Conservation (phyloP, 2,329 filamentous ascomycete genomes). For the Talaromyces sp. region DNA sequence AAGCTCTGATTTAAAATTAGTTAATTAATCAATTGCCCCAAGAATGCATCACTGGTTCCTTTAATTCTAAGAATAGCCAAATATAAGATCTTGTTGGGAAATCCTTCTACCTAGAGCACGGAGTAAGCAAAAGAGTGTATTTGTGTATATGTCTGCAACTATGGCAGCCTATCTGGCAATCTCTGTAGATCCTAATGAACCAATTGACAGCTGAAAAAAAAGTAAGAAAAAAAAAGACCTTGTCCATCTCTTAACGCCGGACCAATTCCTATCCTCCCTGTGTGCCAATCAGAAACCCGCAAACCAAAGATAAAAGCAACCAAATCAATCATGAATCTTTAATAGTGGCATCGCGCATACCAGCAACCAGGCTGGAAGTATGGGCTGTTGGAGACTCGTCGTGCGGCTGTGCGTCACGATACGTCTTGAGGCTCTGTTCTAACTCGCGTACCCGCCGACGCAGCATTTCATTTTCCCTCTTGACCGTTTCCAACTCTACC, state of each 20-base stretch:
- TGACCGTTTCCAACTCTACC: slow-evolving; percentile 41
- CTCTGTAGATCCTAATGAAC: background rate
- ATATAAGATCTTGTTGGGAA: background rate
- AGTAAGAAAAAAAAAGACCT: slow-evolving; percentile 3
- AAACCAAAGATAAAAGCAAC: background rate
- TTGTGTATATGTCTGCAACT: background rate
- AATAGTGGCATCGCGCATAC: slow-evolving; percentile 15
- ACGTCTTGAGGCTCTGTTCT: slow-evolving; percentile 33
- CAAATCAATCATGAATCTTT: slow-evolving; percentile 8
- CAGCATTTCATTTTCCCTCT: slow-evolving; percentile 44
- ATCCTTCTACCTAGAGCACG: background rate
- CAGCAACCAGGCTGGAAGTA: slow-evolving; percentile 13
- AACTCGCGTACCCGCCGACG: slow-evolving; percentile 42
- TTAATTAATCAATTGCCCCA: background rate
- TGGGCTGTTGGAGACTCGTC: slow-evolving; percentile 4
- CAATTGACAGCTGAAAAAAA: background rate
- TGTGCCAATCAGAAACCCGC: background rate
- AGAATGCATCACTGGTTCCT: background rate
- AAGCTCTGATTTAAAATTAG: background rate
- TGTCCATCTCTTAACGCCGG: background rate
- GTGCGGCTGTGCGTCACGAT: slow-evolving; percentile 17
- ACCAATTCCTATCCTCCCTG: background rate
- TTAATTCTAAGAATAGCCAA: background rate
- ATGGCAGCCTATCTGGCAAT: background rate
- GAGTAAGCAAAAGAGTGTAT: background rate